phyloP scores from a whole-genome alignment of 495 filamentous ascomycete genomes.

The Aspergillus nidulans region DNA sequence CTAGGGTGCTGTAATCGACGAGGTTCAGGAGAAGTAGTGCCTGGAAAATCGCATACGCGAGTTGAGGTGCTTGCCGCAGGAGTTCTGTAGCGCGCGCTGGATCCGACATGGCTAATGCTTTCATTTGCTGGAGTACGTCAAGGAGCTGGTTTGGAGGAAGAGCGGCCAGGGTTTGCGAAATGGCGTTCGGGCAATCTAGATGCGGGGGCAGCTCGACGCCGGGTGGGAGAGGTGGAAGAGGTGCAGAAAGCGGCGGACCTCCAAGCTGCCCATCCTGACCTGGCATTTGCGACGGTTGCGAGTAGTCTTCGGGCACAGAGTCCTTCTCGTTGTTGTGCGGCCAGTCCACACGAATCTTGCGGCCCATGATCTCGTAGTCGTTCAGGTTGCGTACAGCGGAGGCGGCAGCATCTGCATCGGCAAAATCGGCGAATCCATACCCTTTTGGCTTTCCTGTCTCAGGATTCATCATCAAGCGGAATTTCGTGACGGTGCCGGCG shows the following conservation, averaged over 20 bases:
- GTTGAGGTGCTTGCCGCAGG: conserved; percentile 82
- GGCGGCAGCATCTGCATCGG: conserved; percentile 84
- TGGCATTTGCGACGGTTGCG: conserved; percentile 28
- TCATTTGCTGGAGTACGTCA: conserved; percentile 94
- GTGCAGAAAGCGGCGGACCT: conserved; percentile 33
- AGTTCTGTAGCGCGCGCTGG: conserved; percentile 83
- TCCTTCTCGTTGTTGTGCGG: conserved; percentile 84
- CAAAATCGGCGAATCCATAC: conserved; percentile 93
- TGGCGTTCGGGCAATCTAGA: conserved; percentile 81
- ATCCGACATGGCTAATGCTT: conserved; percentile 73
- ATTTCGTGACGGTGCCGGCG: conserved; percentile 84
- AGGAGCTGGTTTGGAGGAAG: conserved; percentile 86
- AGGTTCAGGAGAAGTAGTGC: conserved; percentile 88
- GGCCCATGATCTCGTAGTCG: conserved; percentile 92
- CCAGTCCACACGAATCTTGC: conserved; percentile 91
- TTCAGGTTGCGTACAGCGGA: conserved; percentile 95
- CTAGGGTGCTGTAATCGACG: conserved; percentile 63
- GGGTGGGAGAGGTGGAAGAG: conserved; percentile 74
- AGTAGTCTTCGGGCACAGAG: conserved; percentile 55
- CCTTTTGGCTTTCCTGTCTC: conserved; percentile 95
- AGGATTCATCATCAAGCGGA: conserved; percentile 90
- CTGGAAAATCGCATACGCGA: conserved; percentile 95
- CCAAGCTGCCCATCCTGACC: conserved; percentile 33
- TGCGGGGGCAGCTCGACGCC: conserved; percentile 78
- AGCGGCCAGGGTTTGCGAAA: conserved; percentile 80